These are phyloP conservation scores for Erythrobasidium hasegawianum DNA, from an alignment of 1,284 basidiomycete genomes.

Conservation along the genomic window DNA sequence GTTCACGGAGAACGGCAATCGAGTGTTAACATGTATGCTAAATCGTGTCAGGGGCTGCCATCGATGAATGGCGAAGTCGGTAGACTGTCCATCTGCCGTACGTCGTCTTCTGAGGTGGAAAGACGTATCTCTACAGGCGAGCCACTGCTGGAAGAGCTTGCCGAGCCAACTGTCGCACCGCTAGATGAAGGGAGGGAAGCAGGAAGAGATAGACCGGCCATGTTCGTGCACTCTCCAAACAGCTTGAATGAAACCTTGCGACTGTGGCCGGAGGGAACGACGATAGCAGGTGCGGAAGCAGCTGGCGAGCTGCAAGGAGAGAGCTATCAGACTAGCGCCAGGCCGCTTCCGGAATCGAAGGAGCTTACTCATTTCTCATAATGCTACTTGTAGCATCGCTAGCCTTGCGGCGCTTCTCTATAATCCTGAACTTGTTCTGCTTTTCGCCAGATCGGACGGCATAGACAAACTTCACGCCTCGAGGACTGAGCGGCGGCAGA, in stretches of 20 bases:
- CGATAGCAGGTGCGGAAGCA: not conserved
- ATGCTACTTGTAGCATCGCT: slow-evolving; percentile 28
- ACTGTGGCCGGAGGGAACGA: not conserved
- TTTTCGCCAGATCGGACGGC: slow-evolving; percentile 9
- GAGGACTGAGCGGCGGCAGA: slow-evolving; percentile 26
- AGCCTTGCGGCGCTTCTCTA: slow-evolving; percentile 29
- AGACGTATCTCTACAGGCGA: slow-evolving; percentile 8
- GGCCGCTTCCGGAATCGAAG: too few species aligned
- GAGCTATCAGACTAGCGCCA: not conserved
- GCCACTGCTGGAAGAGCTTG: not conserved
- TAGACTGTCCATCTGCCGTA: not conserved
- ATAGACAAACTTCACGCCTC: slow-evolving; percentile 18
- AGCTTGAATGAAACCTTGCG: slow-evolving; percentile 31
- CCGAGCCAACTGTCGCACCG: not conserved
- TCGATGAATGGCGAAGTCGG: not conserved
- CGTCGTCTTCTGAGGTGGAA: not conserved
- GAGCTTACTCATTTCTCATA: slow-evolving; percentile 9
- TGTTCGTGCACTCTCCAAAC: not conserved
- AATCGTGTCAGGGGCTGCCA: too few species aligned
- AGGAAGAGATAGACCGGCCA: not conserved
- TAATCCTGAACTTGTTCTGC: slow-evolving; percentile 12
- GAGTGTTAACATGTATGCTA: too few species aligned
- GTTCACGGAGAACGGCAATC: too few species aligned
- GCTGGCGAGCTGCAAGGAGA: not conserved
- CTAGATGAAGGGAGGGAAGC: not conserved